A percentile compares a stretch with the other conserved stretches of the same genome.
phyloP scores from a whole-genome alignment of 345 rosid genomes.

The Sonneratia caseolaris region DNA sequence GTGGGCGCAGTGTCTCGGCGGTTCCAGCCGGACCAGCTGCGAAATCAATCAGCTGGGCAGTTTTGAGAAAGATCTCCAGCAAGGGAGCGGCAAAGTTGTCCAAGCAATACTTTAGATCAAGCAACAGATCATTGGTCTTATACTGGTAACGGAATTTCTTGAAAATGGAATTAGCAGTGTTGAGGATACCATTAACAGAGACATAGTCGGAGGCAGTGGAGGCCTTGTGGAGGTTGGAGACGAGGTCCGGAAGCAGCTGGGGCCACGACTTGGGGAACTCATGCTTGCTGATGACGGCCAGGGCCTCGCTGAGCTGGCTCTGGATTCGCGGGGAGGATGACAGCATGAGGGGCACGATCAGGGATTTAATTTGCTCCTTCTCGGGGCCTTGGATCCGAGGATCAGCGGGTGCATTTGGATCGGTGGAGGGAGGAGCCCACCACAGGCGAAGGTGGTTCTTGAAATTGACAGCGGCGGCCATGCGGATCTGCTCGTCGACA shows the following conservation, averaged over 20 bases:
- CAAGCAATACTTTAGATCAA: constrained; percentile 73
- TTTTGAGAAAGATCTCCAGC: constrained; percentile 50
- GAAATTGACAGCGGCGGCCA: constrained; percentile 78
- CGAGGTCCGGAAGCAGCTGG: constrained; percentile 70
- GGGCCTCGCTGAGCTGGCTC: constrained; percentile 88
- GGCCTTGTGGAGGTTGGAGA: constrained; percentile 32
- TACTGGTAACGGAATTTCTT: constrained; percentile 76
- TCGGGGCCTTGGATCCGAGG: constrained; percentile 47
- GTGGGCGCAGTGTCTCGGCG: constrained; percentile 34
- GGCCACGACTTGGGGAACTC: constrained; percentile 89
- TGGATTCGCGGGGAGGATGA: constrained; percentile 69
- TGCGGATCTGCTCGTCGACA: constrained; percentile 51
- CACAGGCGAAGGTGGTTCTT: constrained; percentile 88
- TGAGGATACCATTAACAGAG: constrained; percentile 73
- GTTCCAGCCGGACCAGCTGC: too few species aligned
- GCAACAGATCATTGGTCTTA: constrained; percentile 44
- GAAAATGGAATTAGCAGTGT: constrained; percentile 21
- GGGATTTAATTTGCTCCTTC: constrained; percentile 73
- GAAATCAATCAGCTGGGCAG: constrained; percentile 17
- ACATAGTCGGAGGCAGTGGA: constrained; percentile 38
- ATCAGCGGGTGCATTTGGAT: not conserved
- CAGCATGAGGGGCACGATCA: constrained; percentile 78
- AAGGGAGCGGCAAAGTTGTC: constrained; percentile 65
- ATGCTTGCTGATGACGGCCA: constrained; percentile 74
- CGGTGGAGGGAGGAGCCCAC: constrained; percentile 15